phyloP scores from a whole-genome alignment of 2,329 filamentous ascomycete species.

The Penicillium corylophilum region DNA sequence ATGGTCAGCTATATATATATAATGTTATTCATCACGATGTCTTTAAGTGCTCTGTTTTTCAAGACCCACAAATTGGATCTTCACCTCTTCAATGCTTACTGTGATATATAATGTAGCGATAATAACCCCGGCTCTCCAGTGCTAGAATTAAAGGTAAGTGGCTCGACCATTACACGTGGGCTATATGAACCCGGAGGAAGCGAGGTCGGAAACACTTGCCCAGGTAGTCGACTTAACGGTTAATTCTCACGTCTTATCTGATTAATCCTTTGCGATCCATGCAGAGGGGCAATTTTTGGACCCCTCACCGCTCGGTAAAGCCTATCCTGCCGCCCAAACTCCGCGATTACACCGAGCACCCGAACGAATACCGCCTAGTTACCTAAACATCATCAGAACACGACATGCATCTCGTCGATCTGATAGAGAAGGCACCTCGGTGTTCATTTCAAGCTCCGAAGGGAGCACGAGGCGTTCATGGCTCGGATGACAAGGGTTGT shows the following conservation, averaged over 20 bases:
- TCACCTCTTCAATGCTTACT: no score
- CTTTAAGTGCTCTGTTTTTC: no score
- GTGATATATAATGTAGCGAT: no score
- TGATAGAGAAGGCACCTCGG: conserved; percentile 2
- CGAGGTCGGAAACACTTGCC: no score
- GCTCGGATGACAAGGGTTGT: conserved; percentile 3
- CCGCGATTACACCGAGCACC: conserved; percentile 24
- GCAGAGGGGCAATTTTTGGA: conserved; percentile 1
- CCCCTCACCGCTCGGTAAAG: conserved; percentile 16
- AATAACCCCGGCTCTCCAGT: no score
- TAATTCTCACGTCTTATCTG: neutral
- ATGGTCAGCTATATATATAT: no score
- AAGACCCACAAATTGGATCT: no score
- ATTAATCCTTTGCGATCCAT: neutral
- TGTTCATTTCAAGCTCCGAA: conserved; percentile 10
- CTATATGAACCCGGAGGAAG: no score
- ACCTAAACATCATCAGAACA: neutral
- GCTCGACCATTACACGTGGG: no score
- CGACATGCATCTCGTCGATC: neutral
- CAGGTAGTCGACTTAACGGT: no score
- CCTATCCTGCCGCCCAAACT: conserved; percentile 2
- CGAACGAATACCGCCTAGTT: conserved; percentile 1
- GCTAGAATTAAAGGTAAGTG: no score
- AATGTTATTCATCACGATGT: no score
- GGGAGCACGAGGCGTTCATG: neutral